A percentile compares a stretch with the other conserved stretches of the same genome.
phyloP scores from a whole-genome alignment of 495 filamentous ascomycete genomes.

The Daldinia decipiens region DNA sequence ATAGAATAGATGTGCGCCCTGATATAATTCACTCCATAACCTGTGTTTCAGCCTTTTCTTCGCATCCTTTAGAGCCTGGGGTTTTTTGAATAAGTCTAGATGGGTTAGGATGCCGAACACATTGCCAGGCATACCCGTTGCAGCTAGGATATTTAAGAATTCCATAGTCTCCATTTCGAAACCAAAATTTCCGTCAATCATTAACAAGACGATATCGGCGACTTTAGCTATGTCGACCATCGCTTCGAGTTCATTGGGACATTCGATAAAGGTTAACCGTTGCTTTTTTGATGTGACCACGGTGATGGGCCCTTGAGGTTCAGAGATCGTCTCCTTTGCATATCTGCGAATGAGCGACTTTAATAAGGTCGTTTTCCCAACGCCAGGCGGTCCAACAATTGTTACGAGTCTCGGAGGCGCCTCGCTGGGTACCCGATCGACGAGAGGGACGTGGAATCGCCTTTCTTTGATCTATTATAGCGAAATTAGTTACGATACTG shows the following conservation, averaged over 20 bases:
- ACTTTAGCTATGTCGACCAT: slow-evolving; percentile 98
- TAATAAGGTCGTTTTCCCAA: slow-evolving; percentile 70
- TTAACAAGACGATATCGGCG: slow-evolving; percentile 92
- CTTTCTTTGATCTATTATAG: slow-evolving; percentile 84
- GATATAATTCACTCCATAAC: slow-evolving; percentile 96
- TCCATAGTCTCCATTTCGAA: slow-evolving; percentile 99
- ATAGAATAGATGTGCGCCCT: slow-evolving; percentile 96
- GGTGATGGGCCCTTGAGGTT: slow-evolving; percentile 90
- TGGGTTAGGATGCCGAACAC: slow-evolving; percentile 97
- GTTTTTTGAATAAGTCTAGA: slow-evolving; percentile 93
- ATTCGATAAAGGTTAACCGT: slow-evolving; percentile 94
- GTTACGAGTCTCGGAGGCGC: slow-evolving; percentile 92
- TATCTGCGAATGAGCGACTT: slow-evolving; percentile 95
- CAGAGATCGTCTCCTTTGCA: slow-evolving; percentile 90
- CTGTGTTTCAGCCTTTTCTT: slow-evolving; percentile 97
- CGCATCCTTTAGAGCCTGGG: slow-evolving; percentile 83
- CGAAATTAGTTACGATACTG: slow-evolving; percentile 10
- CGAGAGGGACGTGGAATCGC: slow-evolving; percentile 90
- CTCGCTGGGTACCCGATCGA: slow-evolving; percentile 94
- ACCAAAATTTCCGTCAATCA: slow-evolving; percentile 98
- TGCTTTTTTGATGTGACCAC: slow-evolving; percentile 94
- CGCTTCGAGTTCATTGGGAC: slow-evolving; percentile 89
- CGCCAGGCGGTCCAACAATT: slow-evolving; percentile 92
- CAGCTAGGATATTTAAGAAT: slow-evolving; percentile 88
- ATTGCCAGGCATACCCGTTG: slow-evolving; percentile 96